Base-by-base conservation (phyloP, 1,139 yeast species). In the Yamadazyma oceani region DNA sequence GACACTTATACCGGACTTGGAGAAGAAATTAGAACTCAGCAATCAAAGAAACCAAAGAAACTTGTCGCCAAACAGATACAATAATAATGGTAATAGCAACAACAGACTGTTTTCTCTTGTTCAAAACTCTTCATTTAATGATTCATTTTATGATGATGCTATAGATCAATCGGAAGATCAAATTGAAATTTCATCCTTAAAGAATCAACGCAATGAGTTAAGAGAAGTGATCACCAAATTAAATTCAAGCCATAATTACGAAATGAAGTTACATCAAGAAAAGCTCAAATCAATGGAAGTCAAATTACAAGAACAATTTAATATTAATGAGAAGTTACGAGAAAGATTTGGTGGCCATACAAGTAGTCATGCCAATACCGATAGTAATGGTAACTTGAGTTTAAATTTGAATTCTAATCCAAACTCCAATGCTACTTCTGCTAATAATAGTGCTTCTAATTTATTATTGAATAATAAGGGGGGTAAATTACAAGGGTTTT, bases 151-250 rank as follows among this genome's bases (percentile, higher is more conserved):
- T 33, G 55, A 46, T 4, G 45, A 38, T 14, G 31, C 35, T 13
- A 51, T 49, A 31, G 60, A 54, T 30, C 53, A 49, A 32, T 50
- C 58, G 6, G 58, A 56, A 29, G 61, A 58, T 26, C 53, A 52
- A 33, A 45, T 62, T n/a, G 71, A 67, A 38, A 58, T 71, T 15
- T 43, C 50, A 22, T 56, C 65, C 22, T 58, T 78, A 42, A 75
- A 69, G 43, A 57, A 58, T 14, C 87, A 81, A 55, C 57, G 83
- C 31, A 82, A 80, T 41, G 83, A 77, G 37, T 64, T 81, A 35
- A 63, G 85, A 21, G 83, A 78, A 36, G 81, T 78, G 22, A 62
- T 71, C 21, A 56, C 64, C 30, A 62, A 65, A 43, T 53, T 72
- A 39, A 64, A 69, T 11, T 44, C 60, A 3, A 60, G 60, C 29